Base-by-base conservation (phyloP, 176 grass and related monocot species). In the Pharus latifolius region DNA sequence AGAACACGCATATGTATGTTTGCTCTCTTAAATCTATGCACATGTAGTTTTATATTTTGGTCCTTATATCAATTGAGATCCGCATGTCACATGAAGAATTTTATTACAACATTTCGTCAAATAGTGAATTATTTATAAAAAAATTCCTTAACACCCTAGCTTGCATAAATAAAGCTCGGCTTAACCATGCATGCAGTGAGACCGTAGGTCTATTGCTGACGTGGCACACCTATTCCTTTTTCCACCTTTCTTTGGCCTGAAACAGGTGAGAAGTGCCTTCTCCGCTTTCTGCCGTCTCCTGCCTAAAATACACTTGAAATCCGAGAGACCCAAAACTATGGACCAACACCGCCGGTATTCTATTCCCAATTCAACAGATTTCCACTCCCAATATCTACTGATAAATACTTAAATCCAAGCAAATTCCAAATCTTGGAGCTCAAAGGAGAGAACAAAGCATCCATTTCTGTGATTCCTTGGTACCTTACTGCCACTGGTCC, bases 261-360 rank as follows among this genome's bases (percentile, higher is more conserved):
- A 73, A 47, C 41, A 53, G 23, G 73, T 15, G 23, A 71, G 8
- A 49, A 33, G 27, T 15, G 6, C 5, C 35, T 22, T 13, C 6
- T 10, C 49, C 27, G 55, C 42, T 60, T 32, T 73, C 27, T 48
- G 28, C 4, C 11, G 26, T 32, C 44, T 5, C 23, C 41, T 33
- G 8, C 14, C 22, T 73, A 60, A 28, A 65, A 3, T 50, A 52
- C 8, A 19, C 40, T 51, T 78, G 41, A 65, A 59, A 78, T 72
- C 50, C 50, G 74, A 78, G n/a, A 43, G 42, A 58, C 57, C 42
- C 74, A 73, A 84, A 84, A 84, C 82, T 53, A 29, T 79, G 75
- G 82, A 79, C 69, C 22, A 79, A 34, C 53, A 67, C 82, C 75
- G 60, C 75, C 53, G 68, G 75, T 84, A 68, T 84, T 31, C 34